Base-by-base conservation (phyloP, 768 basidiomycete species). In the Agaricus subrufescens region DNA sequence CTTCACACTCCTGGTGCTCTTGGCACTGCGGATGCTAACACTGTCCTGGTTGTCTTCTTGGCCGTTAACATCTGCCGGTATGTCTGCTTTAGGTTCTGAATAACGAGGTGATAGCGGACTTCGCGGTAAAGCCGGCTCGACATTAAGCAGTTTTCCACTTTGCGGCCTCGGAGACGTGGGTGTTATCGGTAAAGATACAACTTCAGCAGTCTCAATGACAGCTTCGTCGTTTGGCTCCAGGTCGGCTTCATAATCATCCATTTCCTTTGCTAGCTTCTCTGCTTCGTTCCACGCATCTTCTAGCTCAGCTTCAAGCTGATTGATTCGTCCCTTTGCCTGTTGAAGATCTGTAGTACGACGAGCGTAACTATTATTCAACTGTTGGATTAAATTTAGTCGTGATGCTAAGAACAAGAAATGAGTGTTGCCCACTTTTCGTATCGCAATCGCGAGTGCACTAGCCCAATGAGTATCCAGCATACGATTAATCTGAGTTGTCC, bases 261-360 rank as follows among this genome's bases (percentile, higher is more conserved):
- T 77, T 65, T 91, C 87, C 50, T 73, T 67, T 1, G 89, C 91
- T 61, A 91, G 73, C 42, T 79, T 81, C 62, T 89, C 85, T 2
- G 89, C 91, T 57, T 86, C 84, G 46, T 77, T 77, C 91, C 91
- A 92, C 0, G 89, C 91, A 52, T 92, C 91, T 47, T 86, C 83
- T 25, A 91, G 73, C 60, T 90, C 87, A 12, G 78, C 86, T 61
- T 87, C 77, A 23, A 92, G 77, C 51, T 80, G 75, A 26, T 69
- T 70, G 25, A 87, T 77, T 38, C 75, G 73, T 10, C 74, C 65
- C 52, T 75, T 75, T 4, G 80, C 74, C 7, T 72, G 68, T 30
- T 71, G 66, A 27, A 89, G 74, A 27, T 91, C 87, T 1, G 73
- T 65, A 0, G 78, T 83, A 37, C 89, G 81, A 40, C 82, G 81